A percentile compares a stretch with the other conserved stretches of the same genome.
Conservation (phyloP, 768 basidiomycete species). For the Kwoniella dejecticola region DNA sequence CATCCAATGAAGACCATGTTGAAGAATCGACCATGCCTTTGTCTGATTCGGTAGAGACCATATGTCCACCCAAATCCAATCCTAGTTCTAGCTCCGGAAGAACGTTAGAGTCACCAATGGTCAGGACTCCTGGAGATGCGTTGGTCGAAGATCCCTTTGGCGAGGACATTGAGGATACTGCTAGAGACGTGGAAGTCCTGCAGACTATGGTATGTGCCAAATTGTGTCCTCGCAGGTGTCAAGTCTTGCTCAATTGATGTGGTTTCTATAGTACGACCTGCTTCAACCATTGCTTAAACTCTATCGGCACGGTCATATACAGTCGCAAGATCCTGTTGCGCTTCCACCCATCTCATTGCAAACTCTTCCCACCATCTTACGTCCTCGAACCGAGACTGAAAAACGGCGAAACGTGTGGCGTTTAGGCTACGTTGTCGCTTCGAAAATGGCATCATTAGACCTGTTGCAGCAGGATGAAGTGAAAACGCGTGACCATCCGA, state of each 20-base stretch:
- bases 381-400: conserved; percentile 33
- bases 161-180: background rate
- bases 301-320: conserved; percentile 45
- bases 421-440: conserved; percentile 31
- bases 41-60: conserved; percentile 8
- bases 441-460: conserved; percentile 14
- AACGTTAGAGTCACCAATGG: conserved; percentile 19
- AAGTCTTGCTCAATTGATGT: too few species aligned
- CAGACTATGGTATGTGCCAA: conserved; percentile 32
- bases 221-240: too few species aligned
- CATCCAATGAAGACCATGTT: background rate
- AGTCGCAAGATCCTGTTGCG: conserved; percentile 38
- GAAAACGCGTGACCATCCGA: background rate
- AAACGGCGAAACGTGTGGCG: conserved; percentile 41
- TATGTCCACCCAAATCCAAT: conserved; percentile 12
- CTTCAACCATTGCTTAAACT: conserved; percentile 37
- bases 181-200: conserved; percentile 15
- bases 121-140: conserved; percentile 18
- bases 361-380: conserved; percentile 28
- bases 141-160: background rate
- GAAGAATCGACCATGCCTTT: background rate
- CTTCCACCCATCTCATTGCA: conserved; percentile 40
- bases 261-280: conserved; percentile 38
- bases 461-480: conserved; percentile 8
- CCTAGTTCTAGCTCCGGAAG: conserved; percentile 14